Evolutionary conservation across 2,329 filamentous ascomycete genomes (phyloP).

Genomic region (Phoma herbarum): DNA sequence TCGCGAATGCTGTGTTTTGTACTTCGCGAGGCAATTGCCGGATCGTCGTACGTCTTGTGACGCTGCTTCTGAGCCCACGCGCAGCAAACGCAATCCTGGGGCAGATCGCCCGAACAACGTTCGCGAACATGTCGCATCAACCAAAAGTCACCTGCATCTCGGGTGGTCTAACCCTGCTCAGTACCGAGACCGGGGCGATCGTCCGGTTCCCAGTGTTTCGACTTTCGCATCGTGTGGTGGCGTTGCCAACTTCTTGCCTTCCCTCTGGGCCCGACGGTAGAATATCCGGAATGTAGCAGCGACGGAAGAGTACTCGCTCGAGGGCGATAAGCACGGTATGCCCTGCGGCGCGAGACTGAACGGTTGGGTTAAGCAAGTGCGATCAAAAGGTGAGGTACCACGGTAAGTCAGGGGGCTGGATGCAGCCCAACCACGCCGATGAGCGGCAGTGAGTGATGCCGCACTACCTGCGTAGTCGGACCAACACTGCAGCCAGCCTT

Average conservation of each 20-base stretch:
- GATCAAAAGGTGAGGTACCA: not conserved
- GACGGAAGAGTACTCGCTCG: not conserved
- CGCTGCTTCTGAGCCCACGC: not conserved
- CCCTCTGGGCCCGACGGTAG: not conserved
- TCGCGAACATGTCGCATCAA: constrained; percentile 5
- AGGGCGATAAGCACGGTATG: not conserved
- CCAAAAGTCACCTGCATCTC: constrained; percentile 3
- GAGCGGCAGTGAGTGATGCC: not conserved
- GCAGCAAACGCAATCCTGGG: not conserved
- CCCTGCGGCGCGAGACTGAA: not conserved
- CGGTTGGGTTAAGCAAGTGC: not conserved
- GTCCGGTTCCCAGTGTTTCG: constrained; percentile 11
- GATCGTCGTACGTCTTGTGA: not conserved
- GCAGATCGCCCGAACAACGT: constrained; percentile 7
- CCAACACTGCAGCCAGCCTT: not conserved
- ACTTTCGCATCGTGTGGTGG: constrained; percentile 12
- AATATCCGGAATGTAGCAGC: not conserved
- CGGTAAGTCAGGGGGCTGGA: not conserved
- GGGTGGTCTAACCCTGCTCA: constrained; percentile 4
- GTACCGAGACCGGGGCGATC: not conserved
- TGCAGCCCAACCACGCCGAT: not conserved
- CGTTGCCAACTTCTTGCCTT: constrained; percentile 1
- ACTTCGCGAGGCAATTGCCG: not conserved
- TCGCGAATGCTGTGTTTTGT: not conserved
- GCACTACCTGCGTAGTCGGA: not conserved